Percentiles rank a stretch among this genome's conserved stretches.
Conservation (phyloP, 805 yeast species). For the Metschnikowia shivogae region DNA sequence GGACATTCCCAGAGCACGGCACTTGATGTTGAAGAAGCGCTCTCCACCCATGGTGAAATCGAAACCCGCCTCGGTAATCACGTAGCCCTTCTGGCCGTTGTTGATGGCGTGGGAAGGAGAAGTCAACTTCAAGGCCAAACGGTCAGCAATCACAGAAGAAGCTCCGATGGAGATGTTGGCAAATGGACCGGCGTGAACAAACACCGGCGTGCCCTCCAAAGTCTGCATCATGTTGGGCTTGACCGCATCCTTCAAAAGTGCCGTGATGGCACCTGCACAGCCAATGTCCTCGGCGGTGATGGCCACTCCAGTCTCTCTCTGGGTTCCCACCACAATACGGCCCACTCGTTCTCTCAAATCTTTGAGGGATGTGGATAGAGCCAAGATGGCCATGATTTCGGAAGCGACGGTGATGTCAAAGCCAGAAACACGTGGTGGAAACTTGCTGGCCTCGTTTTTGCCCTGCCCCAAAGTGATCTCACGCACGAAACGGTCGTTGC, state of each 20-base stretch:
- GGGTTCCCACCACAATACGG: slow-evolving; percentile 82
- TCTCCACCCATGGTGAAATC: slow-evolving; percentile 99
- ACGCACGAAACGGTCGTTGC: slow-evolving; percentile 87
- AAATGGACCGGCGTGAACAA: slow-evolving; percentile 97
- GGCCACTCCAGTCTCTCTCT: slow-evolving; percentile 64
- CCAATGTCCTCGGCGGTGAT: slow-evolving; percentile 94
- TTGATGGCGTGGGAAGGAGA: slow-evolving; percentile 43
- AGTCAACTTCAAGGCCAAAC: slow-evolving; percentile 85
- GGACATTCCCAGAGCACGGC: slow-evolving; percentile 81
- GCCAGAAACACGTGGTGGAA: slow-evolving; percentile 79
- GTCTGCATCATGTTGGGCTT: slow-evolving; percentile 98
- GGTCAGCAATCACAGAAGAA: slow-evolving; percentile 89
- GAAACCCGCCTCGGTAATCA: slow-evolving; percentile 96
- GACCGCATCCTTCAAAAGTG: slow-evolving; percentile 90
- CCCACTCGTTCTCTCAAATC: slow-evolving; percentile 90
- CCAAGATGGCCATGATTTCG: slow-evolving; percentile 94
- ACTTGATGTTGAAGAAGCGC: slow-evolving; percentile 91
- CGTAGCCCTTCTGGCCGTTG: slow-evolving; percentile 64
- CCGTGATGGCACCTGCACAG: slow-evolving; percentile 93
- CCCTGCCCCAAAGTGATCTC: slow-evolving; percentile 89
- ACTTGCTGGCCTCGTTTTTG: slow-evolving; percentile 77
- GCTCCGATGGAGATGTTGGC: slow-evolving; percentile 98
- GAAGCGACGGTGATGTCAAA: slow-evolving; percentile 96
- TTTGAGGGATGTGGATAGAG: slow-evolving; percentile 68
- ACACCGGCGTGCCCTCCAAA: slow-evolving; percentile 94